phyloP scores from a whole-genome alignment of 2,329 filamentous ascomycete species.

The Boeremia lycopersici region DNA sequence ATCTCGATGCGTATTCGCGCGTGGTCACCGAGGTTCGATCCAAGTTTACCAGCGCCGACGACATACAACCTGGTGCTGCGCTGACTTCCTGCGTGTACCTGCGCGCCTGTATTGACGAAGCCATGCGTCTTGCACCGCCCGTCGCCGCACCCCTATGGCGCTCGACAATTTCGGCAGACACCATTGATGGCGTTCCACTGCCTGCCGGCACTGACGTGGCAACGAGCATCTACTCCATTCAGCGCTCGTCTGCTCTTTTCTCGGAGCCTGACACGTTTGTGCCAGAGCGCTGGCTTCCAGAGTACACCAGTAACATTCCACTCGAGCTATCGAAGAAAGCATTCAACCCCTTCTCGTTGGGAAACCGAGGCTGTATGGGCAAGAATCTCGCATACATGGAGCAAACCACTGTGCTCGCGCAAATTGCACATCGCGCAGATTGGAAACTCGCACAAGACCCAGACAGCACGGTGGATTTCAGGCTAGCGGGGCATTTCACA shows the following conservation, averaged over 20 bases:
- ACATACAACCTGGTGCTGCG: constrained; percentile 26
- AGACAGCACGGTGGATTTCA: no score
- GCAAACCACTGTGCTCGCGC: neutral
- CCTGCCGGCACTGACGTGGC: constrained; percentile 31
- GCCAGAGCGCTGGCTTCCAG: neutral
- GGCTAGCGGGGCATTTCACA: no score
- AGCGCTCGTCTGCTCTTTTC: constrained; percentile 25
- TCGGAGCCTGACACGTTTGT: neutral
- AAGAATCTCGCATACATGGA: constrained; percentile 5
- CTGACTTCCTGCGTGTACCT: constrained; percentile 33
- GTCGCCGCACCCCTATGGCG: constrained; percentile 28
- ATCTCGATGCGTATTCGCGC: constrained; percentile 31
- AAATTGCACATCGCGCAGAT: no score
- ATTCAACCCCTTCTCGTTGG: neutral
- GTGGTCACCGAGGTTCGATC: neutral
- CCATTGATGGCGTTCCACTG: constrained; percentile 24
- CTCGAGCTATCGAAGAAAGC: neutral
- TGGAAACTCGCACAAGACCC: no score
- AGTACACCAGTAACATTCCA: neutral
- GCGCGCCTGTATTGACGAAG: constrained; percentile 42
- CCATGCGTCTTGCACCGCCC: constrained; percentile 39
- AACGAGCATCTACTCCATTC: constrained; percentile 30
- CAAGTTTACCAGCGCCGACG: constrained; percentile 20
- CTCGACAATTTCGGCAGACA: constrained; percentile 25
- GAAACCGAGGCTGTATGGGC: neutral